Base-by-base conservation (phyloP, 305 asterid genomes). In the Rubia tinctorum region DNA sequence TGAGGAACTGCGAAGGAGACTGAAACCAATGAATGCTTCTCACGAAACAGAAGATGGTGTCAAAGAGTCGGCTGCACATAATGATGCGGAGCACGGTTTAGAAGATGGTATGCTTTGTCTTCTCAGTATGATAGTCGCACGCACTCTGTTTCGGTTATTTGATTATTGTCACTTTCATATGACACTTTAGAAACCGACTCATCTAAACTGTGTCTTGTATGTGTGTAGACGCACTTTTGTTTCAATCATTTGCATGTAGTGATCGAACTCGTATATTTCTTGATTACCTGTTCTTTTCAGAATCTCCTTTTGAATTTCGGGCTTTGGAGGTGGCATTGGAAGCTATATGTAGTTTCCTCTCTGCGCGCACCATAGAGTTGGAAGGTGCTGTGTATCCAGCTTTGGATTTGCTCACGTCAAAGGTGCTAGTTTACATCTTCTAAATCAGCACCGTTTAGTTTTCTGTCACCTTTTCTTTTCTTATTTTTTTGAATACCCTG, bases 331-430 rank as follows among this genome's bases (percentile, higher is more conserved):
- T 89, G 15, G 96, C 97, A 43, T 73, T 93, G 83, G 97, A 93
- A 80, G 98, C 95, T 74, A 93, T 91, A 71, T 93, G 97, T 75
- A 93, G 96, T 83, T 87, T 73, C 76, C 93, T 88, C 81, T 84
- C 95, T 74, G 96, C 97, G 7, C 95, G 96, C 23, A 83, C 96
- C 8, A 77, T 81, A 27, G 98, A 93, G 69, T 71, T 93, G 89
- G 98, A 93, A 85, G 86, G 86, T 80, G 97, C 90, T 78, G 96
- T 90, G 49, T 93, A 93, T 77, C 98, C 97, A 64, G 96, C 96
- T 80, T 80, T 93, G 71, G 98, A 93, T 80, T 84, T 84, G 92
- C 97, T 93, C 65, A 91, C 97, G 8, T 89, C 97, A 12, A 93
- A 93, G 97, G 98, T 93, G 72, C 45, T 64, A 55, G 61, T 69